A percentile compares a stretch with the other conserved stretches of the same genome.
These are phyloP conservation scores for Fusarium sp. DNA, from an alignment of 2,329 filamentous ascomycete species.

Conservation along the genomic window DNA sequence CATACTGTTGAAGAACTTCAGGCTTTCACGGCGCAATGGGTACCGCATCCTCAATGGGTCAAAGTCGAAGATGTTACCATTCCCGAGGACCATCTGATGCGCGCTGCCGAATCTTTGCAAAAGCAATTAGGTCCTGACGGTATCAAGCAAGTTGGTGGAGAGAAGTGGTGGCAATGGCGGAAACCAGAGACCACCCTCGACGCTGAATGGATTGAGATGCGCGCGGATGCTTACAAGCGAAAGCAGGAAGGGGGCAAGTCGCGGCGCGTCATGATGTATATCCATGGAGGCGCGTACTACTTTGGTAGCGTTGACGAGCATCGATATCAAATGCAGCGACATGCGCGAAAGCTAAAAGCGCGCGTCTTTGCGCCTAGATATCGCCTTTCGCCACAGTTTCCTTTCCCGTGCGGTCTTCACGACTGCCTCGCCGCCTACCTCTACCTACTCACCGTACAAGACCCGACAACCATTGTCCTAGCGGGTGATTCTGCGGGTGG, in stretches of 20 bases:
- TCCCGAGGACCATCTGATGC: conserved; percentile 68
- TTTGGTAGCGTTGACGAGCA: conserved; percentile 97
- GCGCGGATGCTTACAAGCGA: conserved; percentile 75
- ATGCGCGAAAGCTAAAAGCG: conserved; percentile 93
- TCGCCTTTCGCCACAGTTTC: conserved; percentile 90
- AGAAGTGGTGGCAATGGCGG: conserved; percentile 91
- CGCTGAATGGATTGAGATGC: conserved; percentile 98
- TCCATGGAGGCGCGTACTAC: conserved; percentile 94
- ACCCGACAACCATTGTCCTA: conserved; percentile 83
- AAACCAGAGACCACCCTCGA: conserved; percentile 72
- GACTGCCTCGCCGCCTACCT: conserved; percentile 92
- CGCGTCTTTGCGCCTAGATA: conserved; percentile 89
- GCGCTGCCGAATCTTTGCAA: conserved; percentile 74
- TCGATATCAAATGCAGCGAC: conserved; percentile 96
- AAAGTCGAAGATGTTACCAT: conserved; percentile 78
- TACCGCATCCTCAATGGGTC: conserved; percentile 90
- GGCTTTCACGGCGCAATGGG: conserved; percentile 90
- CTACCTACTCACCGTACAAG: conserved; percentile 79
- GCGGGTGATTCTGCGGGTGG: conserved; percentile 94
- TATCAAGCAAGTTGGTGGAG: conserved; percentile 79
- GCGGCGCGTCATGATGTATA: conserved; percentile 87
- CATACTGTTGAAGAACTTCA: conserved; percentile 95
- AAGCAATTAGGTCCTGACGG: conserved; percentile 83
- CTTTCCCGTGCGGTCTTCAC: conserved; percentile 91
- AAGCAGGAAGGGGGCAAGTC: conserved; percentile 69